These are phyloP conservation scores for Stephania japonica DNA, from an alignment of 164 flowering plant genomes.

Conservation along the genomic window DNA sequence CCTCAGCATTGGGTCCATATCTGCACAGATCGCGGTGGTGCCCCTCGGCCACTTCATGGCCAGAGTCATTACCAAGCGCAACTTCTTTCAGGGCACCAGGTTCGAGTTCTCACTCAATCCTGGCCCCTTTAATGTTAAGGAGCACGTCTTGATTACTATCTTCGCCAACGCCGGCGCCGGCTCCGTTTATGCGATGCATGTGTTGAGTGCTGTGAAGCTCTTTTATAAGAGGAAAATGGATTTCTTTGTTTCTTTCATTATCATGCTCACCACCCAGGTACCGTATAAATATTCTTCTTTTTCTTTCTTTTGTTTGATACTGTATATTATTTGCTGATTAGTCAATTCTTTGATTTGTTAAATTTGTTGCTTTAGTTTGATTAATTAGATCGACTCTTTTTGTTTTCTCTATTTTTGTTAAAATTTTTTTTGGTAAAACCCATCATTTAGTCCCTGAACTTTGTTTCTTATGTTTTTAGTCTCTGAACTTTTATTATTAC, in stretches of 20 bases:
- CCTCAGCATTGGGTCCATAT: conserved; percentile 56
- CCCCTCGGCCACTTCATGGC: conserved; percentile 90
- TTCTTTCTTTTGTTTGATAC: background rate
- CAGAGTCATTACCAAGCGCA: conserved; percentile 35
- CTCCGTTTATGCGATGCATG: conserved; percentile 70
- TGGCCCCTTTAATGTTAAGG: conserved; percentile 86
- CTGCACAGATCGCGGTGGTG: conserved; percentile 93
- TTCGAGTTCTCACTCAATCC: conserved; percentile 79
- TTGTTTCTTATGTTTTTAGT: too few relatives aligned
- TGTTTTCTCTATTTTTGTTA: too few relatives aligned
- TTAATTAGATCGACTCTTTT: too few relatives aligned
- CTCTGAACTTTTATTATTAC: too few relatives aligned
- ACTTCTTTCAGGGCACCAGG: conserved; percentile 46
- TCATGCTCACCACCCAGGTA: conserved; percentile 76
- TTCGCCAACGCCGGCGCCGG: conserved; percentile 91
- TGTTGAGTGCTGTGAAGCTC: conserved; percentile 65
- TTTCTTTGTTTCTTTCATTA: conserved; percentile 55
- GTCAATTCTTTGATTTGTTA: too few relatives aligned
- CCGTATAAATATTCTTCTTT: background rate
- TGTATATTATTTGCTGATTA: too few relatives aligned
- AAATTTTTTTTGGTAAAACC: too few relatives aligned
- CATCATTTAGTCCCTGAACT: too few relatives aligned
- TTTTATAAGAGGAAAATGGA: conserved; percentile 55
- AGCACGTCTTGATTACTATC: conserved; percentile 85
- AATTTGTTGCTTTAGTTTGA: too few relatives aligned